Percentiles rank a stretch among this genome's conserved stretches.
Evolutionary conservation across 1,139 yeast genomes (phyloP).

Genomic region (Sugiyamaella castrensis): DNA sequence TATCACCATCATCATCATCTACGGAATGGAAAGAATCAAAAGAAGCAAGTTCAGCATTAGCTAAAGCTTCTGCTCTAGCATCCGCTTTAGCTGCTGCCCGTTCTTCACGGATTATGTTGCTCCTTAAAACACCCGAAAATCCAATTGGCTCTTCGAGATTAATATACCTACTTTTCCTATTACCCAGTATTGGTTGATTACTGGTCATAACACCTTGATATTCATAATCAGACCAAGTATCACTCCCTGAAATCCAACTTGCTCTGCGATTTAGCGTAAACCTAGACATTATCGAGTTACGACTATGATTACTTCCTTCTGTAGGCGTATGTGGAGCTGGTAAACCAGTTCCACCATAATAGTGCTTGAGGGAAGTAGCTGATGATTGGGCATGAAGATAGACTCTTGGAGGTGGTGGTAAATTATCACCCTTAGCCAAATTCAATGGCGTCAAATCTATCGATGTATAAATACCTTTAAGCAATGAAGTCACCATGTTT

Average conservation of each 20-base stretch:
- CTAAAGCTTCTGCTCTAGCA: constrained; percentile 1
- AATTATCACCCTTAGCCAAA: constrained; percentile 20
- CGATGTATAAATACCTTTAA: constrained; percentile 32
- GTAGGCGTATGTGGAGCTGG: background rate
- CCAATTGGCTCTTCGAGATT: constrained; percentile 29
- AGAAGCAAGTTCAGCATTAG: constrained; percentile 11
- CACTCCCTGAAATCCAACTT: constrained; percentile 26
- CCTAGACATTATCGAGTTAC: constrained; percentile 18
- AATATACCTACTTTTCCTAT: constrained; percentile 22
- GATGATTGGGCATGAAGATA: constrained; percentile 25
- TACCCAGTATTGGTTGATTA: constrained; percentile 13
- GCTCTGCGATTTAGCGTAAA: constrained; percentile 23
- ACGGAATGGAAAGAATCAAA: constrained; percentile 7
- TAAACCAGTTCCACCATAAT: constrained; percentile 7
- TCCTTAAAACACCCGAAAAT: constrained; percentile 35
- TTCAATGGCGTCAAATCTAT: constrained; percentile 32
- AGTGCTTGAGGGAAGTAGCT: constrained; percentile 16
- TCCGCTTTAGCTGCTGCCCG: constrained; percentile 13
- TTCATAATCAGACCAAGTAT: constrained; percentile 28
- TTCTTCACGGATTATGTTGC: constrained; percentile 33
- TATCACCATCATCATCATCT: constrained; percentile 2
- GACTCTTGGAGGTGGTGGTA: constrained; percentile 12
- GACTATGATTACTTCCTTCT: background rate
- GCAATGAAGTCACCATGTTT: constrained; percentile 22
- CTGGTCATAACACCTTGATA: constrained; percentile 25